Evolutionary conservation across 2,329 filamentous ascomycete species (phyloP).

Genomic region (Blastomyces percursus): DNA sequence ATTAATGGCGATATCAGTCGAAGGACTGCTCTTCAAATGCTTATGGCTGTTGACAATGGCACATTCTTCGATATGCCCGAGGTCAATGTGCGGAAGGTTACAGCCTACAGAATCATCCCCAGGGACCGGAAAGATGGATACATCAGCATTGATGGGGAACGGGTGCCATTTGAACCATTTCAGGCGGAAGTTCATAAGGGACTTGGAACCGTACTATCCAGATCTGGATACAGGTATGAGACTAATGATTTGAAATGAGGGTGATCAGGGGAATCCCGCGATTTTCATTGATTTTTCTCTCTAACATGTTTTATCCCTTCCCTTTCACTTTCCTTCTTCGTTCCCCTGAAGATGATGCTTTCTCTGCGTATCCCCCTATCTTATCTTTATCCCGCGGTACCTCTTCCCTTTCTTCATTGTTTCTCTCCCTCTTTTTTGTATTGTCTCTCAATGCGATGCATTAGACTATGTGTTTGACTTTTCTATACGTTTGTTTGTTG

Average conservation of each 20-base stretch:
- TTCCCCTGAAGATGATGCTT: not conserved
- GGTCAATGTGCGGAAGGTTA: constrained; percentile 72
- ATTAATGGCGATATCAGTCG: constrained; percentile 66
- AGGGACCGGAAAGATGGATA: constrained; percentile 61
- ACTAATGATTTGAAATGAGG: constrained; percentile 31
- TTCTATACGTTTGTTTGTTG: not conserved
- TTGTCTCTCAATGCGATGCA: not conserved
- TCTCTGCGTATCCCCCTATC: not conserved
- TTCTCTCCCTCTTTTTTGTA: not conserved
- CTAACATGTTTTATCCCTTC: not conserved
- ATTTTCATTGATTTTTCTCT: constrained; percentile 13
- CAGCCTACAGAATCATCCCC: constrained; percentile 77
- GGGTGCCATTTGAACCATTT: constrained; percentile 74
- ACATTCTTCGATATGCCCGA: constrained; percentile 69
- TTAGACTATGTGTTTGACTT: not conserved
- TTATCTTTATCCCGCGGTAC: not conserved
- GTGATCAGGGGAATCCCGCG: constrained; percentile 20
- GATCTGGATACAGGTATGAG: constrained; percentile 61
- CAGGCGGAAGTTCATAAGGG: constrained; percentile 81
- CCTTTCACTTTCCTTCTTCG: not conserved
- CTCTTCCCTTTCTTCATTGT: not conserved
- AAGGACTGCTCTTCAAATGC: constrained; percentile 54
- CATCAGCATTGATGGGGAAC: constrained; percentile 91
- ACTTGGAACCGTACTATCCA: constrained; percentile 74
- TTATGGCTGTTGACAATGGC: constrained; percentile 60